Evolutionary conservation across 2,329 filamentous ascomycete species (phyloP).

Genomic region (Pseudocercospora fijiensis): DNA sequence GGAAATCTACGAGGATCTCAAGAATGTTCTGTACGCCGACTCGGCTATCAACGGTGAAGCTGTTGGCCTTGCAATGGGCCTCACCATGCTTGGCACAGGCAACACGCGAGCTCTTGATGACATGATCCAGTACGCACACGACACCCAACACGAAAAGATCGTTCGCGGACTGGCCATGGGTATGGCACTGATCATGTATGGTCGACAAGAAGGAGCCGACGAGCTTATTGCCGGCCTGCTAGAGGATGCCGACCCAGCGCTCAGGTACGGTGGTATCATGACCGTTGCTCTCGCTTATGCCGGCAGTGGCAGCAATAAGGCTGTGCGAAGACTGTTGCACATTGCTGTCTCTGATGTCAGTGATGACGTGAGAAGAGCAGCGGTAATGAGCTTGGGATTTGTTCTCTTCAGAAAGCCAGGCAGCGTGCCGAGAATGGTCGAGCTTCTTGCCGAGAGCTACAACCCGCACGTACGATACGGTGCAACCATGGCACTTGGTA

Average conservation of each 20-base stretch:
- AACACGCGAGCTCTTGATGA: constrained; percentile 90
- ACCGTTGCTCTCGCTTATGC: constrained; percentile 98
- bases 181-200: constrained; percentile 98
- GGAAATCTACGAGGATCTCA: constrained; percentile 87
- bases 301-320: constrained; percentile 97
- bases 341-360: constrained; percentile 97
- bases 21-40: constrained; percentile 83
- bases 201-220: constrained; percentile 89
- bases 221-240: constrained; percentile 90
- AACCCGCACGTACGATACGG: constrained; percentile 98
- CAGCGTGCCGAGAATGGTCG: constrained; percentile 97
- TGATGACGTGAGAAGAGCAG: constrained; percentile 92
- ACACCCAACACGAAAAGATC: constrained; percentile 98
- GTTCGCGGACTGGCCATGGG: constrained; percentile 92
- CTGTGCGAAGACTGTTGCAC: constrained; percentile 90
- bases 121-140: constrained; percentile 97
- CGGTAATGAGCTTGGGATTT: constrained; percentile 96
- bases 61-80: constrained; percentile 90
- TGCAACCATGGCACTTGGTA: constrained; percentile 96
- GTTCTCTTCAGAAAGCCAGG: constrained; percentile 97
- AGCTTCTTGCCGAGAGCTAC: constrained; percentile 95
- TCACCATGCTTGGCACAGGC: constrained; percentile 98
- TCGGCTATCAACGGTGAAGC: constrained; percentile 96
- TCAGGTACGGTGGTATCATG: constrained; percentile 97
- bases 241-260: constrained; percentile 86